phyloP scores from a whole-genome alignment of 2,329 filamentous ascomycete species.

The Cercospora sp. region DNA sequence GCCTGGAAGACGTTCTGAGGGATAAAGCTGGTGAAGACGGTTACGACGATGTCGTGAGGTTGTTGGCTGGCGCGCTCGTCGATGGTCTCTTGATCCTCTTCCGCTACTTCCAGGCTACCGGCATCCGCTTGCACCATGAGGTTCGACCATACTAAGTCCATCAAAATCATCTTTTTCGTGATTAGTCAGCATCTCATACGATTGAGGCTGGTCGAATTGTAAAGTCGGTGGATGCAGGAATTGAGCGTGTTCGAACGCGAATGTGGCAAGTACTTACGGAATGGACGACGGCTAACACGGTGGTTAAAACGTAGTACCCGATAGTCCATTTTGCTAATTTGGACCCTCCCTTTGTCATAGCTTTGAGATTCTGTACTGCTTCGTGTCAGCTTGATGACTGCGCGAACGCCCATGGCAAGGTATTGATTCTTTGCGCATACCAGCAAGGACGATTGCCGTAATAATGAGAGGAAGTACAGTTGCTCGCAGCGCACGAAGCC shows the following conservation, averaged over 20 bases:
- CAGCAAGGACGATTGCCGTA: conserved; percentile 51
- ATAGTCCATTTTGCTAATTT: conserved; percentile 53
- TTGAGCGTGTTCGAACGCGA: not conserved
- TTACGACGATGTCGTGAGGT: conserved; percentile 49
- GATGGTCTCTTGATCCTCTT: conserved; percentile 39
- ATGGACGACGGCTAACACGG: conserved; percentile 51
- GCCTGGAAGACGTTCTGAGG: conserved; percentile 52
- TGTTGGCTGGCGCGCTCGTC: conserved; percentile 39
- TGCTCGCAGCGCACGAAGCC: conserved; percentile 53
- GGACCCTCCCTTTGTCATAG: conserved; percentile 48
- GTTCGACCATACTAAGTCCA: conserved; percentile 50
- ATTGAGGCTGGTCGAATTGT: not conserved
- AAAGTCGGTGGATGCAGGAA: not conserved
- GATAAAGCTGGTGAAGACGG: conserved; percentile 53
- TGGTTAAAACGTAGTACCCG: conserved; percentile 54
- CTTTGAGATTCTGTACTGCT: conserved; percentile 51
- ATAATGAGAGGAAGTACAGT: conserved; percentile 56
- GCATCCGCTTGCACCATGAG: conserved; percentile 46
- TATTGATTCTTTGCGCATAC: not conserved
- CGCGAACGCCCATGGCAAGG: not conserved
- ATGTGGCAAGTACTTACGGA: conserved; percentile 26
- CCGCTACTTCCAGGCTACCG: conserved; percentile 37
- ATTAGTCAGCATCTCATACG: not conserved
- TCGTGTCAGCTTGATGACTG: not conserved
- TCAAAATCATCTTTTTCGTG: conserved; percentile 42